Evolutionary conservation across 805 yeast genomes (phyloP), one percentile per base, ranked within the genome.

Genomic region (Trichomonascus vanleenenianus): DNA sequence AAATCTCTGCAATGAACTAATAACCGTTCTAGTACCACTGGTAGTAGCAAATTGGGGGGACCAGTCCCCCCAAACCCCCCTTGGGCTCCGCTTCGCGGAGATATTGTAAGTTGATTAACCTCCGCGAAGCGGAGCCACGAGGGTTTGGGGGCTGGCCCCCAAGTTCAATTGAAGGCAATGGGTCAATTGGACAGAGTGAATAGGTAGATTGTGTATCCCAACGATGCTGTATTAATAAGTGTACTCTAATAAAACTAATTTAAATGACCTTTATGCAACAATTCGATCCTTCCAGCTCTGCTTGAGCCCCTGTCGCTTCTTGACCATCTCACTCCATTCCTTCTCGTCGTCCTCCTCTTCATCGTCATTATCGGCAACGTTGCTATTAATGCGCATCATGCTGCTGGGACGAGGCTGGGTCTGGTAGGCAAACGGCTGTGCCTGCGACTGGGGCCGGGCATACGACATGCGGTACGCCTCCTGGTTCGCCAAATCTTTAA

Each of bases 281-380:
- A 39, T 27, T 30, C 40, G 46, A 39, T 41, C 36, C 40, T 46
- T 50, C 58, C 58, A 55, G 45, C 42, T 37, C 46, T 55, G 54
- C 45, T 51, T 51, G 22, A 55, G 45, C 10, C 49, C 47, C 22
- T 47, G 47, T 1, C 57, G 47, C 47, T 52, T 53, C 40, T 49
- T 45, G 31, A 53, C 40, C 57, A 53, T 53, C 37, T 52, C 54
- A 41, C 52, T 42, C 58, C 58, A 55, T 22, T 50, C 53, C 15
- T 42, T 47, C 16, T 55, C 58, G 35, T 55, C 58, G 9, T 53
- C 58, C 9, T 53, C 56, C 15, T 53, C 57, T 15, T 53, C 57
- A 10, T 53, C 58, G 9, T 51, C 58, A 15, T 48, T 48, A 15
- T 48, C 49, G 14, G 35, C 38, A 15, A 30, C 40, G 40, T n/a